phyloP scores from a whole-genome alignment of 1,284 basidiomycete species.

The Coniferiporia sulphurascens region DNA sequence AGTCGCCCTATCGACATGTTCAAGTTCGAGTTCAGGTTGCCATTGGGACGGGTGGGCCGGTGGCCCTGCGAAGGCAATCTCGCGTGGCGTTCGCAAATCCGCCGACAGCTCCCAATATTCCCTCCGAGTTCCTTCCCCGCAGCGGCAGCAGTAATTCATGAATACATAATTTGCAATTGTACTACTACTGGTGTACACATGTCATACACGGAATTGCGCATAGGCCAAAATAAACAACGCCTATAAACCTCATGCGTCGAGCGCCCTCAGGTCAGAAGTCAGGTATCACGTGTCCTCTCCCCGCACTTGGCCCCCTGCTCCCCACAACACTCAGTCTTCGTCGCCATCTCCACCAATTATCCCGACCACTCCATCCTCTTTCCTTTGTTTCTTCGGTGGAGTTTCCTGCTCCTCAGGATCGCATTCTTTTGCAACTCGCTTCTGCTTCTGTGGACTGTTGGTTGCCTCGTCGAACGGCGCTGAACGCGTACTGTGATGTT shows the following conservation, averaged over 20 bases:
- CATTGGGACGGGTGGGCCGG: not conserved
- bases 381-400: constrained; percentile 35
- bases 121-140: no score
- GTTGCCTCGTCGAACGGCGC: constrained; percentile 9
- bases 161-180: not conserved
- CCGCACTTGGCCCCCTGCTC: not conserved
- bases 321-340: not conserved
- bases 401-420: constrained; percentile 24
- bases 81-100: not conserved
- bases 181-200: not conserved
- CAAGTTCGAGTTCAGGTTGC: not conserved
- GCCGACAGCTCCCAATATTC: no score
- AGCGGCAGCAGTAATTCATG: no score
- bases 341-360: not conserved
- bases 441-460: constrained; percentile 11
- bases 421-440: constrained; percentile 4
- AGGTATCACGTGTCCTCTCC: not conserved
- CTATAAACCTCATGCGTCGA: no score
- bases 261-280: no score
- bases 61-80: not conserved
- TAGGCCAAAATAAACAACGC: no score
- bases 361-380: constrained; percentile 5
- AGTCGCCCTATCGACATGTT: not conserved
- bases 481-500: not conserved
- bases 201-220: not conserved